A percentile compares a stretch with the other conserved stretches of the same genome.
phyloP scores from a whole-genome alignment of 495 filamentous ascomycete species.

The Mycothermus thermophilus region DNA sequence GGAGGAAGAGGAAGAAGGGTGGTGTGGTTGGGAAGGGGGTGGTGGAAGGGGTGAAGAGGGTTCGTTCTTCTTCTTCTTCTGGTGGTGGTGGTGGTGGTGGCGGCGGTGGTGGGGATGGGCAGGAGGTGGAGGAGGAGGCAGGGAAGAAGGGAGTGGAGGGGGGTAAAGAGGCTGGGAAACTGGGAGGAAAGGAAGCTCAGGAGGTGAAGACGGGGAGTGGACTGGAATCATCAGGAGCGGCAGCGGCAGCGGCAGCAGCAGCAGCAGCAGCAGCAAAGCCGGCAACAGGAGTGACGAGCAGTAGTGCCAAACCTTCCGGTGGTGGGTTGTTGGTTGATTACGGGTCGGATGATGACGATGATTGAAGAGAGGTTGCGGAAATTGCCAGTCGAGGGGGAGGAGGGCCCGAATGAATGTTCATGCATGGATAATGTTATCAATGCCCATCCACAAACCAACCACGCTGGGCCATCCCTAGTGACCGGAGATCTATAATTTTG shows the following conservation, averaged over 20 bases:
- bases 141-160: neutral
- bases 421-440: too few species aligned
- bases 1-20: slow-evolving; percentile 5
- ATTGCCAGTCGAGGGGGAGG: too few species aligned
- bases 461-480: too few species aligned
- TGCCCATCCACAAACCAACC: too few species aligned
- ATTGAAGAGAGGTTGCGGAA: too few species aligned
- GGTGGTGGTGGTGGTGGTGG: slow-evolving; percentile 10
- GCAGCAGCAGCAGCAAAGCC: neutral
- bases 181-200: neutral
- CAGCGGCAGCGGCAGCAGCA: neutral
- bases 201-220: neutral
- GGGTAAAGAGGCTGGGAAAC: neutral
- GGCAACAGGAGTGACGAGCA: too few species aligned
- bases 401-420: too few species aligned
- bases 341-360: slow-evolving; percentile 19
- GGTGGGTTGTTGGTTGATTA: slow-evolving; percentile 19
- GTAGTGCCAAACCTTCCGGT: too few species aligned
- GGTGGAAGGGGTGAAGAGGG: slow-evolving; percentile 1
- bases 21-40: slow-evolving; percentile 8
- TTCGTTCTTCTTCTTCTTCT: too few species aligned
- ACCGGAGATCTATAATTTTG: too few species aligned
- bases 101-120: slow-evolving; percentile 10
- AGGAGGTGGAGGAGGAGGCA: slow-evolving; percentile 2
- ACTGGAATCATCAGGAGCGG: neutral